These are phyloP conservation scores for Areca catechu DNA, from an alignment of 176 grass and related monocot species.

Conservation along the genomic window DNA sequence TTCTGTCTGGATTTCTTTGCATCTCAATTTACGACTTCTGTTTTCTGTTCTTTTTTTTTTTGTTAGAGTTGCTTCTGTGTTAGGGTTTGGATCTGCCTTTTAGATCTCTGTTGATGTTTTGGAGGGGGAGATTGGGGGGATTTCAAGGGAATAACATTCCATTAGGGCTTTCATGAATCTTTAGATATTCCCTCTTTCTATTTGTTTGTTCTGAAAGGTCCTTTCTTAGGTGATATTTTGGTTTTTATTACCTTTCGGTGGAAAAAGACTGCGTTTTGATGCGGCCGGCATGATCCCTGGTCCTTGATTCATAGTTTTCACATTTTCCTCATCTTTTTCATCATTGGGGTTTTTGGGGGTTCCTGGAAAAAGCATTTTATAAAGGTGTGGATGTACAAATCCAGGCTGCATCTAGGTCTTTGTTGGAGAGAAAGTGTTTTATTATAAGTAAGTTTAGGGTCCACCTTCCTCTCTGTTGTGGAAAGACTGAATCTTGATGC, in stretches of 20 bases:
- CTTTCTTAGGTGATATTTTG: neutral
- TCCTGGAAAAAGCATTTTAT: neutral
- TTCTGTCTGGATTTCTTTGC: neutral
- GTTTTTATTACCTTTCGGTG: neutral
- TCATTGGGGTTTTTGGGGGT: too few relatives aligned
- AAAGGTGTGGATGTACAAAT: neutral
- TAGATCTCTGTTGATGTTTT: too few relatives aligned
- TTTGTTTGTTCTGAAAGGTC: neutral
- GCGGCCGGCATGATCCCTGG: neutral
- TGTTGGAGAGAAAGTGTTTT: neutral
- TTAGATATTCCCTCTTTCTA: neutral
- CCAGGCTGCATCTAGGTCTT: constrained; percentile 17
- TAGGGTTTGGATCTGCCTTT: neutral
- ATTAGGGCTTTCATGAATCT: neutral
- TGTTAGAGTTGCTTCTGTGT: neutral
- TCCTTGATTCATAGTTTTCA: too few relatives aligned
- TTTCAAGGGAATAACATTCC: neutral
- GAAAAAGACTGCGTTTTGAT: neutral
- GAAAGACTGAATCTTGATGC: constrained; percentile 14
- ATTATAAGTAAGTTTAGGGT: constrained; percentile 13
- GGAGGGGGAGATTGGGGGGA: neutral
- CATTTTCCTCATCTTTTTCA: neutral
- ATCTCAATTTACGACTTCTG: neutral
- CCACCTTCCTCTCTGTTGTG: constrained; percentile 7
- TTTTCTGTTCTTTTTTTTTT: neutral